Evolutionary conservation across 148 eudicot species (phyloP).

Genomic region (Agrostemma githago): DNA sequence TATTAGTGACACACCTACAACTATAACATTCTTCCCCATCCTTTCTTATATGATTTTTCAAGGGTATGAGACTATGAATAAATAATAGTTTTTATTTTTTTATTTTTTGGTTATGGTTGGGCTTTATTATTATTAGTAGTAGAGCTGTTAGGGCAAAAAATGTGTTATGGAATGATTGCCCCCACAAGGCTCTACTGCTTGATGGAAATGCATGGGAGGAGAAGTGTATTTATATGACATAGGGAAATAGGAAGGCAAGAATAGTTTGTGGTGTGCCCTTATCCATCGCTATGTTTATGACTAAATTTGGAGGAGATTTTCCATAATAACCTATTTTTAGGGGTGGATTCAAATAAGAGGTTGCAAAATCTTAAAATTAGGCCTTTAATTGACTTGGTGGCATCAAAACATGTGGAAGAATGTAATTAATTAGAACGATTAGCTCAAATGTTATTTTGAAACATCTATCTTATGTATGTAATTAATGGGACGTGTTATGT

Average conservation of each 20-base stretch:
- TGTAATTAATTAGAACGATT: too few relatives aligned
- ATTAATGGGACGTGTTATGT: too few relatives aligned
- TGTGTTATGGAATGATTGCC: neutral
- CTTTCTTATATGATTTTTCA: neutral
- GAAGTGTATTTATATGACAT: neutral
- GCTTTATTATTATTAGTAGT: neutral
- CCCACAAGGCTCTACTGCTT: conserved; percentile 22
- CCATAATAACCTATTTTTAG: conserved; percentile 2
- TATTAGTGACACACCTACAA: conserved; percentile 17
- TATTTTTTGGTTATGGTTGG: neutral
- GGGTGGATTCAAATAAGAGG: neutral
- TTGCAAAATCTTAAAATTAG: neutral
- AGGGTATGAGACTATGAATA: neutral
- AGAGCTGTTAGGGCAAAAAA: conserved; percentile 15
- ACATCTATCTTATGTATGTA: neutral
- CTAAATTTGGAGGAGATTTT: neutral
- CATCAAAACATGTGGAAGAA: neutral
- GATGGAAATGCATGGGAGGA: neutral
- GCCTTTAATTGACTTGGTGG: neutral
- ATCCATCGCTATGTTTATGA: neutral
- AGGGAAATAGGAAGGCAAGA: neutral
- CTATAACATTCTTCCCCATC: conserved; percentile 20
- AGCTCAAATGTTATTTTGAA: too few relatives aligned
- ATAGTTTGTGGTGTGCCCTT: neutral
- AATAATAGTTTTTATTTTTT: neutral